Evolutionary conservation across 129 eudicot genomes (phyloP).

Genomic region (Gnaphalium uliginosum): DNA sequence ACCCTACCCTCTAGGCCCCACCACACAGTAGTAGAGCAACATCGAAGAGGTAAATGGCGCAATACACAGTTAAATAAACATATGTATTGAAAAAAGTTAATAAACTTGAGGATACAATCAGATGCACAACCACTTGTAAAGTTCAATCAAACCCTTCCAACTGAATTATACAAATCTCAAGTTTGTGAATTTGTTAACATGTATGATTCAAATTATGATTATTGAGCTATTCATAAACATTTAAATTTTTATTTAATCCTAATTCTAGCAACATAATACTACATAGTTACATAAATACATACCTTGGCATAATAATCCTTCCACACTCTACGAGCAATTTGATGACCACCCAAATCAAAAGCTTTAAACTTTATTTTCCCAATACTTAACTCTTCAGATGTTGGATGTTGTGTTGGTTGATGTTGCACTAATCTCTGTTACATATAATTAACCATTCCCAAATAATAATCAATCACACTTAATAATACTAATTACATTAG

Average conservation of each 20-base stretch:
- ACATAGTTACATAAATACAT: background rate
- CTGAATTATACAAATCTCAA: too few relatives aligned
- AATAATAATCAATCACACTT: background rate
- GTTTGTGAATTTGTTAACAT: too few relatives aligned
- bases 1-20: too few relatives aligned
- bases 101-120: too few relatives aligned
- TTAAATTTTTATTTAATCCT: background rate
- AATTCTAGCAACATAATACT: background rate
- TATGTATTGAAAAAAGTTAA: too few relatives aligned
- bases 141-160: background rate
- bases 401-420: conserved; percentile 29
- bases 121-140: background rate
- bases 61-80: too few relatives aligned
- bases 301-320: conserved; percentile 27
- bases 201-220: background rate
- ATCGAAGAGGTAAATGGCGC: too few relatives aligned
- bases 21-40: too few relatives aligned
- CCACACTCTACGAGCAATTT: conserved; percentile 25
- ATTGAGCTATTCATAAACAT: background rate
- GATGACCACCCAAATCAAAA: conserved; percentile 26
- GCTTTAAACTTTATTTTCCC: conserved; percentile 27
- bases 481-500: background rate
- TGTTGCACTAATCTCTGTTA: conserved; percentile 25
- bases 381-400: conserved; percentile 27
- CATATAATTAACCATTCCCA: background rate